phyloP scores from a whole-genome alignment of 371 early-diverging fungal species.

The Coemansia sp. region DNA sequence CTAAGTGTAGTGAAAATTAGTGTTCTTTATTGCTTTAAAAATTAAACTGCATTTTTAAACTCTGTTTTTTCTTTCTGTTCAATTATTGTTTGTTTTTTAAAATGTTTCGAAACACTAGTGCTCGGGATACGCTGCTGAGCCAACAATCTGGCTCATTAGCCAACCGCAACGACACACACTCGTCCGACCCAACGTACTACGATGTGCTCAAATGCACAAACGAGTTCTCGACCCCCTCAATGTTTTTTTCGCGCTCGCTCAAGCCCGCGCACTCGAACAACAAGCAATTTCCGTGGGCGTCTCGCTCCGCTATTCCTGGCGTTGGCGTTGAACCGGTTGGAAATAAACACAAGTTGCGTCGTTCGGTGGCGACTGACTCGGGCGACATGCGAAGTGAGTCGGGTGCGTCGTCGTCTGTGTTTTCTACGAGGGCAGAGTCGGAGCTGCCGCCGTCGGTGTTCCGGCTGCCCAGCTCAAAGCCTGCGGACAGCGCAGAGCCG shows the following conservation, averaged over 20 bases:
- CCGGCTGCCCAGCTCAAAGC: slow-evolving; percentile 19
- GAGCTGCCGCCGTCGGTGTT: slow-evolving; percentile 40
- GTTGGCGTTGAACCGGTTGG: neutral
- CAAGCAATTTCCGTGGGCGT: slow-evolving; percentile 30
- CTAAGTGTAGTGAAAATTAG: slow-evolving; percentile 38
- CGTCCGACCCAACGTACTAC: slow-evolving; percentile 36
- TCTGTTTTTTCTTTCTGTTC: neutral
- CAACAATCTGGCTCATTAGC: neutral
- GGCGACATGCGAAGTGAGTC: neutral
- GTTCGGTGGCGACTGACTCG: neutral
- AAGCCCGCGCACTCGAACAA: slow-evolving; percentile 24
- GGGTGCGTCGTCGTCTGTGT: slow-evolving; percentile 25
- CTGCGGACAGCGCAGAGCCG: slow-evolving; percentile 2
- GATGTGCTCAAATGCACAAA: slow-evolving; percentile 43
- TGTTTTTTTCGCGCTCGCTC: slow-evolving; percentile 26
- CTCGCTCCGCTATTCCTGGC: neutral
- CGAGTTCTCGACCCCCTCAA: slow-evolving; percentile 32
- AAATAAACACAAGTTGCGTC: slow-evolving; percentile 30
- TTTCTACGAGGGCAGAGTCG: slow-evolving; percentile 10
- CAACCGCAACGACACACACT: neutral
- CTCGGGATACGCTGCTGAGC: neutral
- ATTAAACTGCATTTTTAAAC: too few relatives aligned
- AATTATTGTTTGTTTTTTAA: neutral
- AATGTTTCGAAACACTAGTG: neutral
- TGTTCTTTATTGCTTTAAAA: too few relatives aligned